Base-by-base conservation (phyloP, 768 basidiomycete genomes). In the Naganishia vishniacii region DNA sequence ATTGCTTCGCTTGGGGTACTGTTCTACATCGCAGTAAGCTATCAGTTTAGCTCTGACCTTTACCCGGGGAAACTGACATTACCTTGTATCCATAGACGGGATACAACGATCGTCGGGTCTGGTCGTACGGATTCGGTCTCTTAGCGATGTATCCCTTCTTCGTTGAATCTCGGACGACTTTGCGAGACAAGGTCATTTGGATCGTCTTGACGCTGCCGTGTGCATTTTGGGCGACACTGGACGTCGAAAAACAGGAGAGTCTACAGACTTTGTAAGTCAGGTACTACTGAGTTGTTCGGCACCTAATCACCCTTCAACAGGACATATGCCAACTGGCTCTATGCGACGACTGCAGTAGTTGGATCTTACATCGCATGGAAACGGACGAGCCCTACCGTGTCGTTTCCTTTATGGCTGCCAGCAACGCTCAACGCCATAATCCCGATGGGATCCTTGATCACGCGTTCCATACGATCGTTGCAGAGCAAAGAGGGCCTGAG, bases 201-300 rank as follows among this genome's bases (percentile, higher is more conserved):
- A 34, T 56, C 6, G 53, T 34, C 2, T 34, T 41, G 7, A 70
- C 81, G 31, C 62, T 78, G 0, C 40, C 72, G 0, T 83, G 82
- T 0, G 82, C 82, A 0, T 68, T 88, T 2, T 91, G 91, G 70
- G 88, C 89, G 0, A 72, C 88, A 28, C 80, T 90, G 28, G 78
- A 83, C 8, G 87, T 90, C 2, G 84, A 90, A 64, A 87, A 88
- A 71, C 77, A 79, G 25, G 89, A 91, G 75, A 84, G 79, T 65
- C 63, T 86, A 23, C 26, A 70, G 0, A 71, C 80, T 3, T 85
- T 91, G 89, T 89, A 62, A 71, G 84, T 79, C 5, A 2, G 1
- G n/a, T 13, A 37, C 34, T 28, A 5, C 32, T 31, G 49, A 29
- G 20, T 29, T 34, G 5, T 51, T 5, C 11, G 11, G n/a, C 9